phyloP scores from a whole-genome alignment of 1,284 basidiomycete genomes.

The Schizophyllum amplum region DNA sequence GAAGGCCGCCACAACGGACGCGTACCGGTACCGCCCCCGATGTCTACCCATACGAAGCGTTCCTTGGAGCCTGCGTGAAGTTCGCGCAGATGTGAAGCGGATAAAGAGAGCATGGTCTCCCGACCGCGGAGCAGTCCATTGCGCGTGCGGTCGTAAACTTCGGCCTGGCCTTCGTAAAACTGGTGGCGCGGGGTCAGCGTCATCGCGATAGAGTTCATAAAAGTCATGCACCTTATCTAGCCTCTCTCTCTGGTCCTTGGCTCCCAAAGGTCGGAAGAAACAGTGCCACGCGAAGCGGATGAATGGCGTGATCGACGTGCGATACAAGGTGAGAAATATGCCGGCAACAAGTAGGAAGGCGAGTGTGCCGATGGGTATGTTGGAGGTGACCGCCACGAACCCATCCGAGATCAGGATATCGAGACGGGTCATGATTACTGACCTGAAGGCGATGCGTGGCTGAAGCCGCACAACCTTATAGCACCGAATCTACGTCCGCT shows the following conservation, averaged over 20 bases:
- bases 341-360: too few species aligned
- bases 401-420: too few species aligned
- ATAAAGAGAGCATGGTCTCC: slow-evolving; percentile 62
- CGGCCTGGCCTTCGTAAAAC: slow-evolving; percentile 66
- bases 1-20: too few species aligned
- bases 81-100: slow-evolving; percentile 58
- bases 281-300: slow-evolving; percentile 41
- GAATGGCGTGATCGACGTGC: slow-evolving; percentile 29
- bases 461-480: too few species aligned
- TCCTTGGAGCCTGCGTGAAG: slow-evolving; percentile 35
- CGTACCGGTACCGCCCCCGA: slow-evolving; percentile 73
- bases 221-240: slow-evolving; percentile 29
- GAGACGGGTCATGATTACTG: too few species aligned
- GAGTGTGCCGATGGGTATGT: too few species aligned
- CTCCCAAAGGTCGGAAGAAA: slow-evolving; percentile 33
- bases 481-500: too few species aligned
- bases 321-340: too few species aligned
- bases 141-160: slow-evolving; percentile 63
- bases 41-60: slow-evolving; percentile 72
- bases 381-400: too few species aligned
- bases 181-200: neutral
- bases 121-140: slow-evolving; percentile 56
- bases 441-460: too few species aligned
- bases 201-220: neutral
- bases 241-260: slow-evolving; percentile 31